phyloP scores from a whole-genome alignment of 495 filamentous ascomycete species.

The Xylona heveae region DNA sequence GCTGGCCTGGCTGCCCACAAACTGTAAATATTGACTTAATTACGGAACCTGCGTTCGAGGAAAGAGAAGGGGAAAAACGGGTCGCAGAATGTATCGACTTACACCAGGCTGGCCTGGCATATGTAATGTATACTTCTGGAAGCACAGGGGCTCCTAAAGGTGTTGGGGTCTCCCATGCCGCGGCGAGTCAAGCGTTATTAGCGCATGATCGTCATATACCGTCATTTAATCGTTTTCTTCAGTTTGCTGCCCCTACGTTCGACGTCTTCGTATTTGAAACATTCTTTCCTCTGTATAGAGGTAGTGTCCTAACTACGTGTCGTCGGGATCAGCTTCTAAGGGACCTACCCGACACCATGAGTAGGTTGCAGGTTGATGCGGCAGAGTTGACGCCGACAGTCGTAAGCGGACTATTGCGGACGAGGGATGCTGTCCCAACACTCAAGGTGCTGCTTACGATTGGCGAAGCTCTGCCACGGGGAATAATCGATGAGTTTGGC shows the following conservation, averaged over 20 bases:
- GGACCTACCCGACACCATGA: conserved; percentile 44
- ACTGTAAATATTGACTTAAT: too few species aligned
- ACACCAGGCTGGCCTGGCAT: conserved; percentile 35
- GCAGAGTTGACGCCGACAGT: conserved; percentile 73
- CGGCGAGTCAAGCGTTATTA: conserved; percentile 53
- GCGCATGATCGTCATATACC: conserved; percentile 61
- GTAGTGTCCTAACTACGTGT: conserved; percentile 47
- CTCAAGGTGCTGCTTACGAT: conserved; percentile 52
- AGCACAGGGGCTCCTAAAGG: conserved; percentile 83
- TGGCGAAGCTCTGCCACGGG: conserved; percentile 64
- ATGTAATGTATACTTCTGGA: conserved; percentile 82
- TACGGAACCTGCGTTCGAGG: not conserved
- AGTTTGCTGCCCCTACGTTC: conserved; percentile 74
- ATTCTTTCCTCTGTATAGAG: conserved; percentile 58
- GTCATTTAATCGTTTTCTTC: conserved; percentile 49
- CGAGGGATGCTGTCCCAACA: conserved; percentile 33
- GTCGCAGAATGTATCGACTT: too few species aligned
- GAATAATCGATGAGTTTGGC: conserved; percentile 55
- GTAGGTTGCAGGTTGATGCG: conserved; percentile 44
- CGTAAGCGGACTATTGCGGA: conserved; percentile 40
- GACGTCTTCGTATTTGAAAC: conserved; percentile 81
- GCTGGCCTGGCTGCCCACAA: too few species aligned
- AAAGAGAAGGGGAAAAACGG: too few species aligned
- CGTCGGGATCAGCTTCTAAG: conserved; percentile 39
- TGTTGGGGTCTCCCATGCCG: conserved; percentile 53